A percentile compares a stretch with the other conserved stretches of the same genome.
phyloP scores from a whole-genome alignment of 345 rosid genomes.

The Euphorbia peplus region DNA sequence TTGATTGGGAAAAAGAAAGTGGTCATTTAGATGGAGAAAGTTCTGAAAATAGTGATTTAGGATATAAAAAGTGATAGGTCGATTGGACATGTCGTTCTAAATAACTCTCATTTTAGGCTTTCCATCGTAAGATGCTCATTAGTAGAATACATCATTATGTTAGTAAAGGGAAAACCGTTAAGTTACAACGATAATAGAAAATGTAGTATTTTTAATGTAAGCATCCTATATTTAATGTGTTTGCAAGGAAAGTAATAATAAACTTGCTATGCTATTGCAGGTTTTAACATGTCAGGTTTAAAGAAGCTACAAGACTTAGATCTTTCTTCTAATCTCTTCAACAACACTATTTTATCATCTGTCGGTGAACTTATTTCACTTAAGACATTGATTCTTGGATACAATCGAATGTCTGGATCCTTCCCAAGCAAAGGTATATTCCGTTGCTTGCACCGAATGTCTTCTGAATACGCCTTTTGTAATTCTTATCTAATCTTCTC shows the following conservation, averaged over 20 bases:
- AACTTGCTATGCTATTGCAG: background rate
- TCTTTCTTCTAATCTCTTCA: background rate
- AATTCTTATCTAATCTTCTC: background rate
- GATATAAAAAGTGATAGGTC: no score
- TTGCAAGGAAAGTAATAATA: no score
- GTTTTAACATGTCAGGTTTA: conserved; percentile 1
- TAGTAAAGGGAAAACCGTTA: no score
- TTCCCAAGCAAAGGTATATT: conserved; percentile 4
- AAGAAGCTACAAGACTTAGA: conserved; percentile 7
- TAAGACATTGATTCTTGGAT: conserved; percentile 5
- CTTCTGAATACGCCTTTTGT: background rate
- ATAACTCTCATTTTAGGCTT: no score
- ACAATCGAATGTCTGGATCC: background rate
- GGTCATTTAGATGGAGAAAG: no score
- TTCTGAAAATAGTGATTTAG: no score
- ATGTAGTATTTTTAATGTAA: no score
- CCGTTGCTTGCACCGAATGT: background rate
- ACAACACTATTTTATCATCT: background rate
- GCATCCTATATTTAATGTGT: background rate
- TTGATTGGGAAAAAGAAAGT: no score
- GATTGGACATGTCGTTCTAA: no score
- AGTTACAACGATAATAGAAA: no score
- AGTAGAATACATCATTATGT: no score
- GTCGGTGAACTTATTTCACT: conserved; percentile 2
- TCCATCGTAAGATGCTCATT: no score